Conservation (phyloP, 148 eudicot genomes). For the Nepenthes mirabilis region DNA sequence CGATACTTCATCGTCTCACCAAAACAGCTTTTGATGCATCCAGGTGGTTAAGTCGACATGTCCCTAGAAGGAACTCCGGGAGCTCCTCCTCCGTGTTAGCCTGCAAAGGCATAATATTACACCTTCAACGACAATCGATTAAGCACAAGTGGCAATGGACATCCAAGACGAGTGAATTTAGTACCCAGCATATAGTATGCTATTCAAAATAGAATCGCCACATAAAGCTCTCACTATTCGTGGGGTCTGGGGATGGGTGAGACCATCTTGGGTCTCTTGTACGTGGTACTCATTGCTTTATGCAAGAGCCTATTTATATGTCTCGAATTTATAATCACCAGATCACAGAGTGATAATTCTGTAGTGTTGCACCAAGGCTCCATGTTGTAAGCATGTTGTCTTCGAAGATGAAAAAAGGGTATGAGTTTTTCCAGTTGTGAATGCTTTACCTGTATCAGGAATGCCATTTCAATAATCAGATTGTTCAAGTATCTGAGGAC, state of each 20-base stretch:
- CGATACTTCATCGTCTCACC: slow-evolving; percentile 3
- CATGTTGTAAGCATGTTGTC: background rate
- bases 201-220: too few relatives aligned
- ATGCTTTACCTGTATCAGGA: slow-evolving; percentile 52
- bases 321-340: background rate
- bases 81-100: slow-evolving; percentile 58
- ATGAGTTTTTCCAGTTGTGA: background rate
- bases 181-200: background rate
- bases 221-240: too few relatives aligned
- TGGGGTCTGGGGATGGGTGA: too few relatives aligned
- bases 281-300: too few relatives aligned
- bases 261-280: too few relatives aligned
- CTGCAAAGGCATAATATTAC: slow-evolving; percentile 17
- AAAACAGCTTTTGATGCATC: slow-evolving; percentile 39
- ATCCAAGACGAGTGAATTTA: background rate
- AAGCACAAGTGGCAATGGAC: background rate
- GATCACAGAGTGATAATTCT: background rate
- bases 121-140: background rate
- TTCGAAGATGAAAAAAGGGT: background rate
- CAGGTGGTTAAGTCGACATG: slow-evolving; percentile 58
- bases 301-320: too few relatives aligned
- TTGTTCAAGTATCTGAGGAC: slow-evolving; percentile 75
- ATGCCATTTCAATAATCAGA: slow-evolving; percentile 67
- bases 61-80: slow-evolving; percentile 65
- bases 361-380: background rate